A percentile compares a stretch with the other conserved stretches of the same genome.
Evolutionary conservation across 129 eudicot species (phyloP).

Genomic region (Flaveria robusta): DNA sequence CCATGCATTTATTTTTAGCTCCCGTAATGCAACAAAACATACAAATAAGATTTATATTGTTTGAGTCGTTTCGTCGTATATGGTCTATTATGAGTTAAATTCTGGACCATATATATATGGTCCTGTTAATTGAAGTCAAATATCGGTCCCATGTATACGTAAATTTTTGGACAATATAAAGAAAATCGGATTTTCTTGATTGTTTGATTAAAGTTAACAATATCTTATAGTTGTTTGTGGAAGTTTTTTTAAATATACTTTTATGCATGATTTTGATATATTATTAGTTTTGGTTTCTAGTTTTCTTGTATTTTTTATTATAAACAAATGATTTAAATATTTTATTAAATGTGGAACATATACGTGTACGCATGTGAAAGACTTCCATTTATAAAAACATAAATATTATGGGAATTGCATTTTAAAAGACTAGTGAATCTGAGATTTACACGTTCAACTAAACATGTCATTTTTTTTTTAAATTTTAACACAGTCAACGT

Average conservation of each 20-base stretch:
- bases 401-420: no score
- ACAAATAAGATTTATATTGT: neutral
- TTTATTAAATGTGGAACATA: no score
- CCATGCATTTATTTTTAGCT: neutral
- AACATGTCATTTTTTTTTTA: no score
- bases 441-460: no score
- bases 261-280: neutral
- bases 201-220: neutral
- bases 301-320: neutral
- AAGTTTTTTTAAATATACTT: neutral
- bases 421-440: no score
- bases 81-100: neutral
- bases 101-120: conserved; percentile 7
- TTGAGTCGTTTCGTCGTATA: neutral
- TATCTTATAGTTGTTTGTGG: neutral
- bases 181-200: neutral
- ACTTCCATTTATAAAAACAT: no score
- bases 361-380: no score
- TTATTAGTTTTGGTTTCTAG: neutral
- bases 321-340: no score
- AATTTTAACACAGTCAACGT: no score
- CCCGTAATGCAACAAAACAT: neutral
- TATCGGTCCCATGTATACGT: conserved; percentile 8
- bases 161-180: neutral
- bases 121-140: conserved; percentile 15